A percentile compares a stretch with the other conserved stretches of the same genome.
Evolutionary conservation across 805 yeast genomes (phyloP).

Genomic region (Clavispora fructus): DNA sequence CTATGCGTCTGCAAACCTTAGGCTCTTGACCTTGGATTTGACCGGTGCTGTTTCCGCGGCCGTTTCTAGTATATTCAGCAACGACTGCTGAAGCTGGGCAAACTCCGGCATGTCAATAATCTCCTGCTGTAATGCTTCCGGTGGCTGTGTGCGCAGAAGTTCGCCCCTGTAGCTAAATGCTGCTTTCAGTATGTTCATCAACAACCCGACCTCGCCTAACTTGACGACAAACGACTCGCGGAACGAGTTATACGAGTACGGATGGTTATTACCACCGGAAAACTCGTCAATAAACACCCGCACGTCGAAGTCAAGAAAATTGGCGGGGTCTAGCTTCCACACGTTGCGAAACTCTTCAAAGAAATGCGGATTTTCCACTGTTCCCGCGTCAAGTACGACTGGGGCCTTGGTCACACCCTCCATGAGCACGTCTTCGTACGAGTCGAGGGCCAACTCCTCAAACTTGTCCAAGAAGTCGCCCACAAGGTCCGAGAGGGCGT

Average conservation of each 20-base stretch:
- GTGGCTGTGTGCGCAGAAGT: background rate
- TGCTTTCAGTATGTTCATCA: slow-evolving; percentile 10
- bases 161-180: slow-evolving; percentile 5
- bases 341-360: slow-evolving; percentile 4
- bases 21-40: slow-evolving; percentile 1
- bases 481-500: slow-evolving; percentile 2
- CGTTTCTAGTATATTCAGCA: background rate
- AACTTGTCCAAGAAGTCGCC: slow-evolving; percentile 11
- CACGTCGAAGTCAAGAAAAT: slow-evolving; percentile 5
- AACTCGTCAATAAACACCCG: slow-evolving; percentile 5
- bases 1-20: slow-evolving; percentile 2
- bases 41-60: background rate
- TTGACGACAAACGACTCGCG: slow-evolving; percentile 1
- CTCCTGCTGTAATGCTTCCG: background rate
- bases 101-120: background rate
- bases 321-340: slow-evolving; percentile 9
- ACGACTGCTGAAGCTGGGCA: background rate
- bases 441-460: slow-evolving; percentile 10
- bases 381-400: background rate
- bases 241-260: slow-evolving; percentile 3
- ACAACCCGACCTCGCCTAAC: slow-evolving; percentile 9
- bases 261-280: slow-evolving; percentile 3
- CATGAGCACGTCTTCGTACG: slow-evolving; percentile 10
- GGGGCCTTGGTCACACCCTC: slow-evolving; percentile 5
- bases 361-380: slow-evolving; percentile 5